These are phyloP conservation scores for Athelia sp. DNA, from an alignment of 1,284 basidiomycete genomes.

Conservation along the genomic window DNA sequence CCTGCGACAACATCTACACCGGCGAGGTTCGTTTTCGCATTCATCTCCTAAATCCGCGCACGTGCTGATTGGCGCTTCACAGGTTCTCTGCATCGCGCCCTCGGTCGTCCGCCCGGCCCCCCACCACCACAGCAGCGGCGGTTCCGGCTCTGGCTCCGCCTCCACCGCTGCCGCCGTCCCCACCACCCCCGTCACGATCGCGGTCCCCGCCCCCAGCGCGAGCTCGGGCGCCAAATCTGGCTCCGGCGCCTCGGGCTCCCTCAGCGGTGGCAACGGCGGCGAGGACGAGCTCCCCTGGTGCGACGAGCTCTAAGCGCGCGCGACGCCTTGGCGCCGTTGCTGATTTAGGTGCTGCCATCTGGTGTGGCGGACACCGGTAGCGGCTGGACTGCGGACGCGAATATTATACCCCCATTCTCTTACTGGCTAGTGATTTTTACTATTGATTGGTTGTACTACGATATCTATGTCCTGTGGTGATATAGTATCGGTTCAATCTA, in stretches of 20 bases:
- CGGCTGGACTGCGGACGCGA: no score
- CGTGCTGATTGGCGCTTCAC: slow-evolving; percentile 26
- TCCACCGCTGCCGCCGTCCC: slow-evolving; percentile 33
- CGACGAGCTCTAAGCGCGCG: slow-evolving; percentile 40
- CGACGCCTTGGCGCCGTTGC: background rate
- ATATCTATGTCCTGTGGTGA: no score
- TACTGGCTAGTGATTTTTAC: no score
- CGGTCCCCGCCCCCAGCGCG: slow-evolving; percentile 16
- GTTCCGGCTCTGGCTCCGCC: slow-evolving; percentile 23
- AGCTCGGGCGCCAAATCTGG: no score
- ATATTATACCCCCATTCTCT: no score
- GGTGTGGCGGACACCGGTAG: no score
- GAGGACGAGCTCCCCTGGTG: slow-evolving; percentile 54
- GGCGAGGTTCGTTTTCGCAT: slow-evolving; percentile 47
- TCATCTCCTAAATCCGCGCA: slow-evolving; percentile 3
- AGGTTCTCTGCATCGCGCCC: slow-evolving; percentile 23
- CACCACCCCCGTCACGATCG: slow-evolving; percentile 25
- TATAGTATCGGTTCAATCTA: no score
- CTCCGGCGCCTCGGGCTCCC: no score
- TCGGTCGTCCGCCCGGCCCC: slow-evolving; percentile 33
- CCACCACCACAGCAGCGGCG: slow-evolving; percentile 28
- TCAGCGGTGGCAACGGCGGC: slow-evolving; percentile 23
- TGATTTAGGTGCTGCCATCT: no score
- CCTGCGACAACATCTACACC: slow-evolving; percentile 60
- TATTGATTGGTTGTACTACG: no score